phyloP scores from a whole-genome alignment of 331 rosid species.

The Dryas integrifolia region DNA sequence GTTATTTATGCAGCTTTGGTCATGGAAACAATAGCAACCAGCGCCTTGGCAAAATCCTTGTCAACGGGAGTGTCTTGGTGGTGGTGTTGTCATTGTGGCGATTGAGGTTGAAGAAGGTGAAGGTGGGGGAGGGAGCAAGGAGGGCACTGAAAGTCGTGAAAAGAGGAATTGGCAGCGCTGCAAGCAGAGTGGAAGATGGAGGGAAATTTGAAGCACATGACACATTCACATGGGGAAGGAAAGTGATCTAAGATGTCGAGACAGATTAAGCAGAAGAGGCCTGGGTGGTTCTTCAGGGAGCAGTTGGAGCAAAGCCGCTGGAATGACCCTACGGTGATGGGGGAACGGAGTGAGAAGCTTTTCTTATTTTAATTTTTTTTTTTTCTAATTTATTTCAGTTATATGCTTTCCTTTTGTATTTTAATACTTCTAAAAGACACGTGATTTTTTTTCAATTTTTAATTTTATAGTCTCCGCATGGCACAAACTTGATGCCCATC shows the following conservation, averaged over 20 bases:
- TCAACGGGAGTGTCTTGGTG: constrained; percentile 3
- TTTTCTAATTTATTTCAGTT: no score
- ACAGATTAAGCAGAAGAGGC: constrained; percentile 71
- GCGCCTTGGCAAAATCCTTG: constrained; percentile 33
- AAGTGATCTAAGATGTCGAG: constrained; percentile 45
- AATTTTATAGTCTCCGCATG: no score
- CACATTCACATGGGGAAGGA: constrained; percentile 42
- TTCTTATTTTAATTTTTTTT: no score
- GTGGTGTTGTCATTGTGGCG: neutral
- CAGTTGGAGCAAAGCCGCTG: constrained; percentile 63
- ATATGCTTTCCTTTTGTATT: no score
- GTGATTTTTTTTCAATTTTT: no score
- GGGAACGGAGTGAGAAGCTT: constrained; percentile 17
- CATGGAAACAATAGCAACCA: constrained; percentile 48
- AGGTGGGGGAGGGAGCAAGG: constrained; percentile 42
- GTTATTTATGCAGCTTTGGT: constrained; percentile 47
- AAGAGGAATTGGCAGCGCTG: neutral
- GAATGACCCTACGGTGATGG: constrained; percentile 36
- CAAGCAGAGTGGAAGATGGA: constrained; percentile 51
- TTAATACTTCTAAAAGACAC: no score
- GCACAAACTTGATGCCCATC: no score
- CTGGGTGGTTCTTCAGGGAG: constrained; percentile 53
- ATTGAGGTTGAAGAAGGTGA: constrained; percentile 37
- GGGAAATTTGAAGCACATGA: constrained; percentile 67
- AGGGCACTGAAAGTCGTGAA: constrained; percentile 13